Conservation (phyloP, 2,329 filamentous ascomycete genomes). For the Alternaria atra region DNA sequence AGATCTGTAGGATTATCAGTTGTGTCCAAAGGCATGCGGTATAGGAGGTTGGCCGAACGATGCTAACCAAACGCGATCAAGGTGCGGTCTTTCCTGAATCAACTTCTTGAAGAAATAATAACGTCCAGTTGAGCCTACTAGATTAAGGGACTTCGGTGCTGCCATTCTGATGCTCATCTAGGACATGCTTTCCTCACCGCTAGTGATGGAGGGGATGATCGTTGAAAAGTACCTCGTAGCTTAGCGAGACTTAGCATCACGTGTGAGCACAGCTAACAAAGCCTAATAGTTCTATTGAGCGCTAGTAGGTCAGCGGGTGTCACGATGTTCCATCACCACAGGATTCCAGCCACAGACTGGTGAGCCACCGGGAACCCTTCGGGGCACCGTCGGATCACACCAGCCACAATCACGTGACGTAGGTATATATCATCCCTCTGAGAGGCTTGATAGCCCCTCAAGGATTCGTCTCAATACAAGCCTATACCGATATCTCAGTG, state of each 20-base stretch:
- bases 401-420: no score
- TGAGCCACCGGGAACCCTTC: no score
- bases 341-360: no score
- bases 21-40: background rate
- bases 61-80: slow-evolving; percentile 46
- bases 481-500: no score
- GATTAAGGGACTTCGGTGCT: background rate
- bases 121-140: slow-evolving; percentile 27
- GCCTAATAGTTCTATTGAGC: no score
- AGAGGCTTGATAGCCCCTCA: no score
- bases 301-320: no score
- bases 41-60: slow-evolving; percentile 21
- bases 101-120: slow-evolving; percentile 44
- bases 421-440: no score
- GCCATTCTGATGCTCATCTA: slow-evolving; percentile 4
- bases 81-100: slow-evolving; percentile 44
- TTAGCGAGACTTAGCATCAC: background rate
- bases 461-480: no score
- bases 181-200: background rate
- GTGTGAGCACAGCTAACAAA: background rate
- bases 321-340: no score
- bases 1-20: slow-evolving; percentile 24
- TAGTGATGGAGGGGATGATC: background rate
- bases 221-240: background rate
- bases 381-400: no score